Base-by-base conservation (phyloP, 2,329 filamentous ascomycete species). In the Apiospora arundinis region DNA sequence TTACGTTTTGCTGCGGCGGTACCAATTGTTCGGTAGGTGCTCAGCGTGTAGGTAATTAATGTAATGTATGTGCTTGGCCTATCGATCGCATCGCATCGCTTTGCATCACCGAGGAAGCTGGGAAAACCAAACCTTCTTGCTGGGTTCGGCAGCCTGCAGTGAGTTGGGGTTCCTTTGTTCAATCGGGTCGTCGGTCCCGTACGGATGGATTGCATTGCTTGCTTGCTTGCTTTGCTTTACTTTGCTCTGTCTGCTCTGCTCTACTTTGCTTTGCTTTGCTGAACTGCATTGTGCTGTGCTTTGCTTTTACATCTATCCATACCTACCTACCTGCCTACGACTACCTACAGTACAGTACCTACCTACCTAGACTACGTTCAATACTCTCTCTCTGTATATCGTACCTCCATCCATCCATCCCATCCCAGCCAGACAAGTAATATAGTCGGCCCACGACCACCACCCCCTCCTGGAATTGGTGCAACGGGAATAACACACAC, bases 91-190 rank as follows among this genome's bases (percentile, higher is more conserved):
- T 37, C 52, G 52, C 49, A 37, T 60, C 28, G 52, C 56, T 40
- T 40, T n/a, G 56, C 56, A 63, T 63, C 56, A 63, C 56, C 56
- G 56, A 63, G 56, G 18, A 63, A 37, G 56, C 56, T 63, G 56
- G 56, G 28, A 40, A 63, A 63, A 63, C 56, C 56, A 63, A 63
- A 63, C 56, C 56, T 63, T 63, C 56, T 63, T 63, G 56, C n/a
- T 63, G 56, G 56, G 56, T 63, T 40, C 56, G 56, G 56, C 56
- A 63, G 56, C 56, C 56, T 63, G 56, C 56, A 63, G 56, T 63
- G 56, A 63, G 56, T 63, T 63, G 56, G 32, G 40, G 32, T 63
- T 63, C 56, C 56, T 63, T 63, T 63, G 56, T 63, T 63, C 32
- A 40, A 40, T 63, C 56, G 56, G 56, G 32, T 40, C 23, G 56